phyloP scores from a whole-genome alignment of 306 rosid genomes.

The Vicia sativa region DNA sequence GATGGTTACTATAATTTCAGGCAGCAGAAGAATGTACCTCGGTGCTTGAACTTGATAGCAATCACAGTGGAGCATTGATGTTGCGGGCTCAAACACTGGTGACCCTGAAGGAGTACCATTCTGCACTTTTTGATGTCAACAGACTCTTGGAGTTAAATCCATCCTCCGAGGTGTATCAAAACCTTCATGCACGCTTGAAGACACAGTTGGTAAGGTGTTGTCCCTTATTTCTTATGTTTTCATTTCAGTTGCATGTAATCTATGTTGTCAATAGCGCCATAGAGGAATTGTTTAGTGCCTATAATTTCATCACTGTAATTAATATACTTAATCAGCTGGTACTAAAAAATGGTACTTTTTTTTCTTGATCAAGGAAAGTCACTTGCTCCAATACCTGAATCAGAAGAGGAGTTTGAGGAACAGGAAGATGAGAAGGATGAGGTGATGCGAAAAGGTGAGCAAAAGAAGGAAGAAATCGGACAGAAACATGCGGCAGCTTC shows the following conservation, averaged over 20 bases:
- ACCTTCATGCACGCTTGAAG: slow-evolving; percentile 81
- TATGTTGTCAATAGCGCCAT: too few relatives aligned
- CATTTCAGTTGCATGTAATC: slow-evolving; percentile 23
- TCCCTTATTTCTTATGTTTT: slow-evolving; percentile 24
- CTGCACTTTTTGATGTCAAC: slow-evolving; percentile 92
- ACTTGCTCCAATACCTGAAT: slow-evolving; percentile 96
- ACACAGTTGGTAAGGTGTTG: slow-evolving; percentile 78
- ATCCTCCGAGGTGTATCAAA: slow-evolving; percentile 89
- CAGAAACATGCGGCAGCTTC: slow-evolving; percentile 37
- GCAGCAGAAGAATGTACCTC: slow-evolving; percentile 94
- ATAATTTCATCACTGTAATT: slow-evolving; percentile 22
- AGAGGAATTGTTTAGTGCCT: neutral
- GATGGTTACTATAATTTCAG: slow-evolving; percentile 47
- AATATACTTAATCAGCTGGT: slow-evolving; percentile 40
- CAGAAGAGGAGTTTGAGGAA: slow-evolving; percentile 85
- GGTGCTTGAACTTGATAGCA: slow-evolving; percentile 80
- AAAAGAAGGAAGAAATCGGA: slow-evolving; percentile 40
- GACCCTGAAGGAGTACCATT: slow-evolving; percentile 80
- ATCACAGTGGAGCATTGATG: slow-evolving; percentile 89
- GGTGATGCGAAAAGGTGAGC: slow-evolving; percentile 38
- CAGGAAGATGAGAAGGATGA: slow-evolving; percentile 58
- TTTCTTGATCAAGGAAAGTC: slow-evolving; percentile 88
- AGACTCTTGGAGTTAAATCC: slow-evolving; percentile 87
- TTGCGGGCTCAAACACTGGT: slow-evolving; percentile 84
- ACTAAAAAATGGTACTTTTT: slow-evolving; percentile 47